These are phyloP conservation scores for Tetracentron sinense DNA, from an alignment of 164 flowering plant genomes.

Conservation along the genomic window DNA sequence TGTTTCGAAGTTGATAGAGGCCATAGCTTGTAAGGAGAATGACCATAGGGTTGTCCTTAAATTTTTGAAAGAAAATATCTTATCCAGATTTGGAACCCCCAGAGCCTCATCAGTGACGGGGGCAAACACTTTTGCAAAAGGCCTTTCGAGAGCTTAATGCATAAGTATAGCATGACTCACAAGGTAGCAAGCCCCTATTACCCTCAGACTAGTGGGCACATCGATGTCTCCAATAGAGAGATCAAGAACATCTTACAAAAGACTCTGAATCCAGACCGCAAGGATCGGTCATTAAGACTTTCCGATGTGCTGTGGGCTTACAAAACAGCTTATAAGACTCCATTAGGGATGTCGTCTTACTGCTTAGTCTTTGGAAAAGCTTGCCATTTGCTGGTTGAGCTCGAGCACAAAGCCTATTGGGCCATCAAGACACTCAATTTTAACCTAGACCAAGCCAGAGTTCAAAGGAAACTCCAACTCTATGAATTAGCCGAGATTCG, in stretches of 20 bases:
- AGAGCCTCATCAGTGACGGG: not conserved
- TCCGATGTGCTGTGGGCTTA: not conserved
- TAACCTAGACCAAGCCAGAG: not conserved
- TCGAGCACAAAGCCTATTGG: no score
- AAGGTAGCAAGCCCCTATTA: no score
- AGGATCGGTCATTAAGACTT: not conserved
- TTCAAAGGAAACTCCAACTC: not conserved
- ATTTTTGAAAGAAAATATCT: no score
- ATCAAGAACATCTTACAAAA: not conserved
- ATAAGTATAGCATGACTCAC: not conserved
- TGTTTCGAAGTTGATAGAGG: not conserved
- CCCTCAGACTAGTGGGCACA: no score
- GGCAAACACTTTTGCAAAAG: no score
- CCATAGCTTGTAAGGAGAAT: not conserved
- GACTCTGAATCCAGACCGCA: constrained; percentile 5
- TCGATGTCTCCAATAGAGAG: no score
- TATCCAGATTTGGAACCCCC: no score
- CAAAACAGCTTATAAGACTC: not conserved
- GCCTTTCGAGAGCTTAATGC: not conserved
- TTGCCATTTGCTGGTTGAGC: not conserved
- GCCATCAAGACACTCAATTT: no score
- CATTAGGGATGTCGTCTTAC: no score
- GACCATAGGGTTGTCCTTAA: not conserved
- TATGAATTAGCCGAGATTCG: not conserved
- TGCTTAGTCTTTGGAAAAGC: no score